Base-by-base conservation (phyloP, 768 basidiomycete species). In the Mycena epipterygia region DNA sequence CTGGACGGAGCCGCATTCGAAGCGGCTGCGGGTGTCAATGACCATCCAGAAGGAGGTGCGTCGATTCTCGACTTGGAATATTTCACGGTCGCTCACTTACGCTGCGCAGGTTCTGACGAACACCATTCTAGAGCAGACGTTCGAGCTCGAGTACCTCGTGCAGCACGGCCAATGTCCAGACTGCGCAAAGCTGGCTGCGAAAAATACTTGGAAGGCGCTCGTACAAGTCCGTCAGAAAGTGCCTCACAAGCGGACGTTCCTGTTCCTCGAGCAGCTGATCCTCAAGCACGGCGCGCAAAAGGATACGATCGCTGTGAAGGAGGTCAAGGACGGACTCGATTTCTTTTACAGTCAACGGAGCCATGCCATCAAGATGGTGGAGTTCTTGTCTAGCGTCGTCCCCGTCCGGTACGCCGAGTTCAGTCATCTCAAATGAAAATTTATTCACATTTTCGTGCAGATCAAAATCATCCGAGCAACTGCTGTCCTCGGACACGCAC, bases 211-310 rank as follows among this genome's bases (percentile, higher is more conserved):
- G 98, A 96, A 96, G 78, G 96, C 97, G 1, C 87, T 96, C 41
- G 97, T 99, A 1, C 98, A 99, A 85, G 96, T 99, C n/a, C 92
- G 98, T 52, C 98, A 99, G 80, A 99, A 99, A 82, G 98, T 99
- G 48, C 87, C 95, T 5, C 98, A 99, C 80, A 99, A 99, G 83
- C 91, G 98, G 66, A 99, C 98, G 2, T 99, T 99, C 85, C 82
- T 99, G 75, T 99, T 92, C 85, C 90, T 99, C 59, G 98, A 99
- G 81, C 98, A 99, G 76, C 88, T 99, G 71, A 98, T 99, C 78
- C 83, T 99, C 76, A 98, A 97, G 80, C 96, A 99, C 77, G 92
- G 92, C 73, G 96, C 96, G 6, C 97, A 99, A 85, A 97, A 96
- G 81, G 96, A 98, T 68, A 98, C 97, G 5, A 93, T 98, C 27